Evolutionary conservation across 306 rosid genomes (phyloP), one percentile per base, ranked within the genome.

Genomic region (Sicyos edulis): DNA sequence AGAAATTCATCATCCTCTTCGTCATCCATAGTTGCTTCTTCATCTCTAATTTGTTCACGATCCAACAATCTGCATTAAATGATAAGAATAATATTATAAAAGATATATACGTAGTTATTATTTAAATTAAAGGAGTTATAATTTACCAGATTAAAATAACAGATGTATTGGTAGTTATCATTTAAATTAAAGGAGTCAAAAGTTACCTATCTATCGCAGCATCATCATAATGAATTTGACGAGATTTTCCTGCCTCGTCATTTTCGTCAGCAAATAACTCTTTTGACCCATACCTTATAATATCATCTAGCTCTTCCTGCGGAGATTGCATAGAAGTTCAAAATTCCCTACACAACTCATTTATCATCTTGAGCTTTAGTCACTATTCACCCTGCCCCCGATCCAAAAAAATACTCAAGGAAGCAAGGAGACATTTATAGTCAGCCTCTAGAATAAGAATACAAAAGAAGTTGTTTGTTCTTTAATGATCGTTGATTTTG

Each of bases 201-300:
- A 37, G 7, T 37, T 37, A 37, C 42, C 42, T 37, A 37, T 37
- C 42, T 37, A 37, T 93, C n/a, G 99, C 93, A 61, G 96, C 86
- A 71, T 86, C 96, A 76, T 93, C 99, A 72, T 93, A 93, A 88
- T 91, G 99, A 68, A 93, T 93, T 80, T 93, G 99, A 75, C 99
- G 89, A 71, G 99, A 91, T 77, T 93, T 93, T 56, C 96, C 88
- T 9, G 82, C 88, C 85, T 93, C 99, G 60, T 93, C 99, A 84
- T 91, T 82, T 84, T 93, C 99, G 14, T 89, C 99, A 5, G 89
- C 97, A 85, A 93, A 93, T 84, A 93, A 86, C 86, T 93, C 99
- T 86, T 87, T 88, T 12, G 99, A 93, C 55, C 99, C 97, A 76
- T 91, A 91, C 81, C 97, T 84, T 75, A 93, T 91, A 80, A 93